Evolutionary conservation across 2,329 filamentous ascomycete species (phyloP), one percentile per base, ranked within the genome.

Genomic region (Penicillium rolfsii): DNA sequence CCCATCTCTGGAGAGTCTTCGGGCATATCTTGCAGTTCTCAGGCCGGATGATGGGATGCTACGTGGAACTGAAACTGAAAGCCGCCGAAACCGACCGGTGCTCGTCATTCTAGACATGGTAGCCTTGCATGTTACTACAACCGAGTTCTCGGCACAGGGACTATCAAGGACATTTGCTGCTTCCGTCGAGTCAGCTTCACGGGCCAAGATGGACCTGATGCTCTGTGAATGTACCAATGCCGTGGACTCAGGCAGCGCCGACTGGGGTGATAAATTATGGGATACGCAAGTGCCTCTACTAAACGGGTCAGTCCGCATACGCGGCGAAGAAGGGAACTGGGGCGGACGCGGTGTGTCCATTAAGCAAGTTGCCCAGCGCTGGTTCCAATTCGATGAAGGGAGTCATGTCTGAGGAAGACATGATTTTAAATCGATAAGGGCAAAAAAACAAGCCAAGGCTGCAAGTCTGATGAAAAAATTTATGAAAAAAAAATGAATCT

Each of bases 1-100:
- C 57, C 87, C 91, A 0, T 91, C 89, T 2, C 83, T 95, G 57
- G 87, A 90, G 24, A 88, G 91, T 74, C 84, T 97, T 6, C 88
- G 91, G 57, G 91, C 91, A 38, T 91, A 89, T 70, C 82, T 97
- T 19, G 82, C 89, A 45, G 82, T 85, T 55, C 83, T 86, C 36
- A 49, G 19, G 28, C 43, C 48, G 12, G 53, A 40, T 33, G 41
- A 28, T 33, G 46, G 50, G 6, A 50, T 22, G 2, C 19, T 2
- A 9, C 8, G 16, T 48, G 38, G 28, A 16, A 4, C 40, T 3
- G 35, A 38, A 36, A 3, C 46, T 5, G 48, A 59, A 43, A 43
- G 58, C 2, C 55, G 28, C 6, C 50, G 16, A 22, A 49, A 12
- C 8, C 53, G 12, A 45, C 26, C 55, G 36, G 24, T 76, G n/a